Percentiles rank a stretch among this genome's conserved stretches.
Evolutionary conservation across 1,284 basidiomycete genomes (phyloP).

Genomic region (Schizopora paradoxa): DNA sequence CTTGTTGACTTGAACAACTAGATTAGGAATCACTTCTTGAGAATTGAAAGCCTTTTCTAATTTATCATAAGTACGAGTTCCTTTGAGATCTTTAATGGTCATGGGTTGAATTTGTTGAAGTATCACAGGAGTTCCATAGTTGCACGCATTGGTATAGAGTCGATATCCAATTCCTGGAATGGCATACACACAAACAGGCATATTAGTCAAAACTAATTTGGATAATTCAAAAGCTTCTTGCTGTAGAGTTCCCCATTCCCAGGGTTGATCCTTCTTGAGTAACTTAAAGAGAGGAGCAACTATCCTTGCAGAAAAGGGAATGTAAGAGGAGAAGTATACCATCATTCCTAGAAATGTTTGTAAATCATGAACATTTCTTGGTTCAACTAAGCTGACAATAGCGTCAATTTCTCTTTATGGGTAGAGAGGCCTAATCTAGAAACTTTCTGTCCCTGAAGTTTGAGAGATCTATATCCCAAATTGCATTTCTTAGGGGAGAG

Average conservation of each 20-base stretch:
- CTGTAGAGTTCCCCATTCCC: constrained; percentile 18
- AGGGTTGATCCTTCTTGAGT: constrained; percentile 14
- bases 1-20: constrained; percentile 15
- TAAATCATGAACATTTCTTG: constrained; percentile 18
- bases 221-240: constrained; percentile 18
- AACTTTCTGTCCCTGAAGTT: constrained; percentile 23
- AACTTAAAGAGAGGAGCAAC: constrained; percentile 20
- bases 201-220: constrained; percentile 17
- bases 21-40: constrained; percentile 15
- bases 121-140: constrained; percentile 25
- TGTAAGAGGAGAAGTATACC: constrained; percentile 29
- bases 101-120: constrained; percentile 30
- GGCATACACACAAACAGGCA: constrained; percentile 22
- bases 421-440: constrained; percentile 26
- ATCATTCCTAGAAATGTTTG: constrained; percentile 30
- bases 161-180: constrained; percentile 23
- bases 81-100: constrained; percentile 21
- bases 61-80: constrained; percentile 21
- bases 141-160: constrained; percentile 30
- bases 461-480: constrained; percentile 20
- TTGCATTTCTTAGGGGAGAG: constrained; percentile 20
- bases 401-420: constrained; percentile 28
- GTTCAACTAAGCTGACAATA: constrained; percentile 23
- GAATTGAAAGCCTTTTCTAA: constrained; percentile 18
- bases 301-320: constrained; percentile 28